These are phyloP conservation scores for Herpomyces periplanetae DNA, from an alignment of 2,329 filamentous ascomycete species.

Conservation along the genomic window DNA sequence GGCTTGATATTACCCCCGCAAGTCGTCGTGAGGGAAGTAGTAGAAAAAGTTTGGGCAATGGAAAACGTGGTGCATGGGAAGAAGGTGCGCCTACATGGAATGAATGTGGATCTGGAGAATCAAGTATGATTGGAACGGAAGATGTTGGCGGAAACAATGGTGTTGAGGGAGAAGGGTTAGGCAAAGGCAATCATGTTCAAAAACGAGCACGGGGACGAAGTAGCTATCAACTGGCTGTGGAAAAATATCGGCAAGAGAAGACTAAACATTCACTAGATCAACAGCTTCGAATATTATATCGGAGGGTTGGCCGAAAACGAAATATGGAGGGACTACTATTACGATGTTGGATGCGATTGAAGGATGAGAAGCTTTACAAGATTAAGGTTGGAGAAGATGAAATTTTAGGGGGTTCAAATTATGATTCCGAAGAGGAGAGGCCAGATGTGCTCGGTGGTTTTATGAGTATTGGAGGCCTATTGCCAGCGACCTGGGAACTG, in stretches of 20 bases:
- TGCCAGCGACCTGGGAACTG: slow-evolving; percentile 18
- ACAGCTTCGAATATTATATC: slow-evolving; percentile 24
- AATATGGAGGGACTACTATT: slow-evolving; percentile 23
- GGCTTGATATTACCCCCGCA: slow-evolving; percentile 3
- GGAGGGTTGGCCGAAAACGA: slow-evolving; percentile 18
- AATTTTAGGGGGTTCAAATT: not conserved
- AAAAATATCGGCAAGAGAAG: slow-evolving; percentile 32
- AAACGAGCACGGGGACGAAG: slow-evolving; percentile 30
- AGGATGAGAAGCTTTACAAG: slow-evolving; percentile 5
- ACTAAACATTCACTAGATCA: slow-evolving; percentile 47
- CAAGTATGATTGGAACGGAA: slow-evolving; percentile 5
- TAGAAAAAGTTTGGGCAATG: slow-evolving; percentile 12
- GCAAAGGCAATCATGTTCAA: slow-evolving; percentile 7
- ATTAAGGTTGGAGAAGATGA: not conserved
- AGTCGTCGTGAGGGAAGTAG: slow-evolving; percentile 35
- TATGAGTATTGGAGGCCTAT: slow-evolving; percentile 23
- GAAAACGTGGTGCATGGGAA: slow-evolving; percentile 8
- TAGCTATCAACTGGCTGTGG: slow-evolving; percentile 41
- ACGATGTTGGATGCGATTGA: slow-evolving; percentile 22
- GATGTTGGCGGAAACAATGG: slow-evolving; percentile 3
- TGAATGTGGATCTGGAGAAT: not conserved
- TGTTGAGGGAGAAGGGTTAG: slow-evolving; percentile 5
- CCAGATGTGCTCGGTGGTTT: slow-evolving; percentile 2
- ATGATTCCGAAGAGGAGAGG: slow-evolving; percentile 1
- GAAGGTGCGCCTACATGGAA: slow-evolving; percentile 2